Percentiles rank a stretch among this genome's conserved stretches.
phyloP scores from a whole-genome alignment of 106 monocot genomes.

The Dendrobium officinale region DNA sequence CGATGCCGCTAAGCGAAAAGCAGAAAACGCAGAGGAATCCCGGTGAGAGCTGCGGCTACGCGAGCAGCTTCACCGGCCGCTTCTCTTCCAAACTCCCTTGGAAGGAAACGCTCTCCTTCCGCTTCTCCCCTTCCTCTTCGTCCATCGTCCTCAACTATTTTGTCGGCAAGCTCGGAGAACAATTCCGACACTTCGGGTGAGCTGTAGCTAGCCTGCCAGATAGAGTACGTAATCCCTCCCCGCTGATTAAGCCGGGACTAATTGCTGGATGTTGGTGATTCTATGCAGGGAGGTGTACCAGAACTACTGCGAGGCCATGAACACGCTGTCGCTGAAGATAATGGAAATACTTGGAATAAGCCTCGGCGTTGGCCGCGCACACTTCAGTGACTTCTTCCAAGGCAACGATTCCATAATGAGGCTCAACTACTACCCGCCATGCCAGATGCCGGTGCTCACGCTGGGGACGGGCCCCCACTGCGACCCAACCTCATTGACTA shows the following conservation, averaged over 20 bases:
- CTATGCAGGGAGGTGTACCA: conserved; percentile 54
- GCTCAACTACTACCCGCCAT: conserved; percentile 82
- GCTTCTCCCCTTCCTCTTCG: conserved; percentile 26
- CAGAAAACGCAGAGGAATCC: conserved; percentile 44
- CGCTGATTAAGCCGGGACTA: not conserved
- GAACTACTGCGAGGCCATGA: conserved; percentile 73
- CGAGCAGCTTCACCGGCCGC: conserved; percentile 82
- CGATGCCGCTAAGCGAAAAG: conserved; percentile 60
- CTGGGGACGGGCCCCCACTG: conserved; percentile 92
- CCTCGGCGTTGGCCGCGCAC: conserved; percentile 30
- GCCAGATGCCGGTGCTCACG: conserved; percentile 59
- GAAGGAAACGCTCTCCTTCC: conserved; percentile 87
- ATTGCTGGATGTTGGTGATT: not conserved
- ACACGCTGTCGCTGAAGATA: conserved; percentile 50
- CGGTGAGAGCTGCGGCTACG: conserved; percentile 87
- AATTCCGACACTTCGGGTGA: conserved; percentile 43
- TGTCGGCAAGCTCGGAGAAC: conserved; percentile 29
- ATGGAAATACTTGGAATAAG: conserved; percentile 76
- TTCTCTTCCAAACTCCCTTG: conserved; percentile 85
- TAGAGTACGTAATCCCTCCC: not conserved
- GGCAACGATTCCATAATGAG: conserved; percentile 81
- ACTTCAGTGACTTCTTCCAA: conserved; percentile 48
- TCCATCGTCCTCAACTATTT: conserved; percentile 37
- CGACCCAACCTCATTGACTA: conserved; percentile 84
- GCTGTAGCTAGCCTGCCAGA: not conserved